phyloP scores from a whole-genome alignment of 306 rosid species.

The Albizia julibrissin region DNA sequence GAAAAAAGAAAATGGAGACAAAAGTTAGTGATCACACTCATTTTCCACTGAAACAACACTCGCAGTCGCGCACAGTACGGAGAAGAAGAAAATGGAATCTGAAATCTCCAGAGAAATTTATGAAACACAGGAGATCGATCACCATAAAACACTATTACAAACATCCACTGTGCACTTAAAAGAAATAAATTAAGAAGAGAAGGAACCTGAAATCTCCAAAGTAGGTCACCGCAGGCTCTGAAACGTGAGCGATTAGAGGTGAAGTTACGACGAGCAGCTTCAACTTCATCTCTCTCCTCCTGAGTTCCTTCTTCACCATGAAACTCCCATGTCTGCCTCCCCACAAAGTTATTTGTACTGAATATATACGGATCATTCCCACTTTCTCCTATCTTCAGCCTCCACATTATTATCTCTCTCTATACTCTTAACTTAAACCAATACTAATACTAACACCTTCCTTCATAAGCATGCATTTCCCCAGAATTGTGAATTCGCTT shows the following conservation, averaged over 20 bases:
- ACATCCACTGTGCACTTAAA: no score
- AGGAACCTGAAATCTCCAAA: constrained; percentile 59
- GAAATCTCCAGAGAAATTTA: no score
- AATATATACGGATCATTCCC: constrained; percentile 44
- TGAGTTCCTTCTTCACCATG: constrained; percentile 36
- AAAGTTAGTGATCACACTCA: no score
- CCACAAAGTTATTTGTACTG: constrained; percentile 56
- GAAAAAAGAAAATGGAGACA: no score
- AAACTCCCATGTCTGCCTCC: constrained; percentile 62
- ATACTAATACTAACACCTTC: not conserved
- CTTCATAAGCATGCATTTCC: not conserved
- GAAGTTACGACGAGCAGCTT: constrained; percentile 51
- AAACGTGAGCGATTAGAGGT: constrained; percentile 39
- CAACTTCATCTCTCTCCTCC: constrained; percentile 45
- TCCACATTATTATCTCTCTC: constrained; percentile 45
- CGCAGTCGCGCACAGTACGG: no score
- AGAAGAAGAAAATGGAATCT: no score
- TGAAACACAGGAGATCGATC: no score
- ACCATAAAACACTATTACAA: no score
- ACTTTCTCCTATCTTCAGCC: constrained; percentile 54
- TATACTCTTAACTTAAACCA: not conserved
- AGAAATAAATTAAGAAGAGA: not conserved
- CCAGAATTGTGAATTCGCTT: not conserved
- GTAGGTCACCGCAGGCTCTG: constrained; percentile 48
- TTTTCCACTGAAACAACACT: no score